Evolutionary conservation across 768 basidiomycete genomes (phyloP).

Genomic region (Suillus subalutaceus): DNA sequence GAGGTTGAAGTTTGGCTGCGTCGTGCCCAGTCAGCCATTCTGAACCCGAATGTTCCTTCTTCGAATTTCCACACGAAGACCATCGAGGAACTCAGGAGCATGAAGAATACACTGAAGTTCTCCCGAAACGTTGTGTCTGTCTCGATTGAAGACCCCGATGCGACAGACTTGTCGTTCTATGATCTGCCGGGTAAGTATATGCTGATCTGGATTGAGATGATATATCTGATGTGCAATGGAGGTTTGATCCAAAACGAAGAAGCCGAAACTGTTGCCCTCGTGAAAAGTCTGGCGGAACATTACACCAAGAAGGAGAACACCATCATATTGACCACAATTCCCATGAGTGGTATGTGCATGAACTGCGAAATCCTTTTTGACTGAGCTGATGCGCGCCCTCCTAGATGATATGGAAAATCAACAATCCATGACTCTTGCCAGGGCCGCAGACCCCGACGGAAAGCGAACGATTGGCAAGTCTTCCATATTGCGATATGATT

Average conservation of each 20-base stretch:
- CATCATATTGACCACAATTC: constrained; percentile 55
- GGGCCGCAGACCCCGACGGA: constrained; percentile 47
- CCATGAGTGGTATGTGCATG: constrained; percentile 49
- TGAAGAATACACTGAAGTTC: constrained; percentile 30
- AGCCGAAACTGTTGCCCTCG: constrained; percentile 43
- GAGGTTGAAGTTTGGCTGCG: constrained; percentile 56
- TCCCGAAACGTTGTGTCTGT: constrained; percentile 46
- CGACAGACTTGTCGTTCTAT: constrained; percentile 42
- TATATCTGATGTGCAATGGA: constrained; percentile 17
- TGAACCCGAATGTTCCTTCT: constrained; percentile 44
- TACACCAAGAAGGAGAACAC: constrained; percentile 51
- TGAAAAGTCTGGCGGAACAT: constrained; percentile 52
- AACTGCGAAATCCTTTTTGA: background rate
- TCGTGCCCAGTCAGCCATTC: constrained; percentile 61
- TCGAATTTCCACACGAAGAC: constrained; percentile 22
- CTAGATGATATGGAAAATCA: constrained; percentile 64
- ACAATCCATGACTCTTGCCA: constrained; percentile 52
- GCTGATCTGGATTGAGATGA: too few relatives aligned
- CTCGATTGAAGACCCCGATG: constrained; percentile 40
- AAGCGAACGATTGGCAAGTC: constrained; percentile 53
- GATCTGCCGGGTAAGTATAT: constrained; percentile 40
- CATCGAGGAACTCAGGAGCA: constrained; percentile 11
- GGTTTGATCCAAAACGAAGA: constrained; percentile 56
- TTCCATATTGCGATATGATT: background rate
- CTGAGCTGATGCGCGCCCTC: background rate